Evolutionary conservation across 1,284 basidiomycete genomes (phyloP).

Genomic region (Papiliotrema fonsecae): DNA sequence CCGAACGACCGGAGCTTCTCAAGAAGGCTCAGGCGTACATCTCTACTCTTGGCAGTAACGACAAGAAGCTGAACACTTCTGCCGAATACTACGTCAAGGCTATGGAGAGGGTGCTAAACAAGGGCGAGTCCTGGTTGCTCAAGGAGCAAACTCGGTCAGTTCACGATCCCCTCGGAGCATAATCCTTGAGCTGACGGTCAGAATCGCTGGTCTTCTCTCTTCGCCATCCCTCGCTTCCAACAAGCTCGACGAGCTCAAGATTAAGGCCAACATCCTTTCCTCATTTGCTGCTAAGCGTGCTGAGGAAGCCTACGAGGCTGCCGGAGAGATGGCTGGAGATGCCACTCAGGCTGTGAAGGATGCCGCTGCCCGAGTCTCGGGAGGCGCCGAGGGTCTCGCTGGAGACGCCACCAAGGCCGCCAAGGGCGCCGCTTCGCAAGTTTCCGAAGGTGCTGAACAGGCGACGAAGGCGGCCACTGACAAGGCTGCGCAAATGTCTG

Average conservation of each 20-base stretch:
- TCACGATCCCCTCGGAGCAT: not conserved
- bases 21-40: conserved; percentile 52
- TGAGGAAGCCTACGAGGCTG: conserved; percentile 22
- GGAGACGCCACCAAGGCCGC: conserved; percentile 1
- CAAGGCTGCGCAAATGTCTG: conserved; percentile 15
- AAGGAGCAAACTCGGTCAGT: conserved; percentile 80
- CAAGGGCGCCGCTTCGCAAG: conserved; percentile 16
- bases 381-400: not conserved
- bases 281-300: conserved; percentile 62
- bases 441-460: conserved; percentile 9
- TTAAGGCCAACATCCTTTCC: conserved; percentile 79
- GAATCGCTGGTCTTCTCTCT: conserved; percentile 42
- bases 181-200: conserved; percentile 3
- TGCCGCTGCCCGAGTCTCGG: not conserved
- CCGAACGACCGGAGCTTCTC: conserved; percentile 58
- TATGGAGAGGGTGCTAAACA: conserved; percentile 79
- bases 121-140: conserved; percentile 69
- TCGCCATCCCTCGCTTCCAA: conserved; percentile 56
- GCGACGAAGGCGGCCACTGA: conserved; percentile 5
- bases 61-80: conserved; percentile 45
- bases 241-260: conserved; percentile 90
- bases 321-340: not conserved
- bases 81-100: conserved; percentile 83
- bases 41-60: conserved; percentile 26
- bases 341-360: not conserved